Percentiles rank a stretch among this genome's conserved stretches.
Conservation (phyloP, 805 yeast genomes). For the Dipodascus albidus region DNA sequence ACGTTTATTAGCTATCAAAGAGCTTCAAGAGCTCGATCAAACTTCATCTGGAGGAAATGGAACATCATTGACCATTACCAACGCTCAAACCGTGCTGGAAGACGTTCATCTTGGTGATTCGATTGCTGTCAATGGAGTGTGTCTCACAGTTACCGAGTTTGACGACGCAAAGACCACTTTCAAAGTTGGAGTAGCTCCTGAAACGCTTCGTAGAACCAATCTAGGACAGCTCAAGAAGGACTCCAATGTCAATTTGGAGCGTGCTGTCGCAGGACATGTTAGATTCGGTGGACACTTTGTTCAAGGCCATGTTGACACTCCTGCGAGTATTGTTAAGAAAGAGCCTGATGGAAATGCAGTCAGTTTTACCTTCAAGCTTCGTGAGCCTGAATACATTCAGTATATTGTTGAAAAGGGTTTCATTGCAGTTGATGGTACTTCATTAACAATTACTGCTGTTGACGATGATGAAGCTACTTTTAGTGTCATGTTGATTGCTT, state of each 20-base stretch:
- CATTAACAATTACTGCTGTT: constrained; percentile 77
- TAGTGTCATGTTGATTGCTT: constrained; percentile 82
- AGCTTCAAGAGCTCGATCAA: constrained; percentile 35
- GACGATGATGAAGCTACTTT: constrained; percentile 48
- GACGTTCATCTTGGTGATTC: constrained; percentile 94
- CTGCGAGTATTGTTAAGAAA: constrained; percentile 49
- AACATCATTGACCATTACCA: constrained; percentile 52
- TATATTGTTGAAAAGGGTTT: constrained; percentile 94
- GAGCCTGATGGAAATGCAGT: constrained; percentile 63
- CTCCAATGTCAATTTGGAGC: constrained; percentile 68
- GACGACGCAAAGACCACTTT: constrained; percentile 37
- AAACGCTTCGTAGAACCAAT: constrained; percentile 74
- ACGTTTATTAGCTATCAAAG: constrained; percentile 29
- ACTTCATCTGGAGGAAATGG: constrained; percentile 60
- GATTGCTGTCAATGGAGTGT: constrained; percentile 77
- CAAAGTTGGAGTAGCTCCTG: constrained; percentile 89
- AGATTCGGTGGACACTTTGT: constrained; percentile 96
- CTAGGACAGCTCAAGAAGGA: constrained; percentile 51
- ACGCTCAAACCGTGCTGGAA: constrained; percentile 47
- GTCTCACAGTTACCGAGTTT: constrained; percentile 87
- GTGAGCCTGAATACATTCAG: constrained; percentile 45
- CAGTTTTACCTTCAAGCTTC: constrained; percentile 58
- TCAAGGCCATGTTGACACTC: constrained; percentile 94
- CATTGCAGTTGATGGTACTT: constrained; percentile 85
- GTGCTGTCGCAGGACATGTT: constrained; percentile 77